These are phyloP conservation scores for Penstemon eatonii DNA, from an alignment of 257 asterid species.

Conservation along the genomic window DNA sequence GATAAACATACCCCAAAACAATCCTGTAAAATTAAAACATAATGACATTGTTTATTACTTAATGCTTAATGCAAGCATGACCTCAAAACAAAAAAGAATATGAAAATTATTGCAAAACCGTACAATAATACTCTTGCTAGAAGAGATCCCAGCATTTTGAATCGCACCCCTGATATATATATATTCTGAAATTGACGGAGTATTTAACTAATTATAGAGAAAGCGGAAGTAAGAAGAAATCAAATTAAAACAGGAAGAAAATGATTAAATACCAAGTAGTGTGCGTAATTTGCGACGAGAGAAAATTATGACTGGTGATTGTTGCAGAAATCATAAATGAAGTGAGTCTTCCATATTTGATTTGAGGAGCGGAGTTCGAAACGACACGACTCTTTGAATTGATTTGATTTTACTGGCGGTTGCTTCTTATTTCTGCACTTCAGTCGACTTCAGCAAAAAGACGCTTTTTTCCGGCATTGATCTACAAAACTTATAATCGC, in stretches of 20 bases:
- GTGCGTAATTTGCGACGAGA: no score
- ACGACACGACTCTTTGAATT: not conserved
- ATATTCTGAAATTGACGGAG: no score
- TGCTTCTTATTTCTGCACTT: no score
- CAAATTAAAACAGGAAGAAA: no score
- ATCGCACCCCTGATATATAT: not conserved
- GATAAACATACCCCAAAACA: constrained; percentile 54
- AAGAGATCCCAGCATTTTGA: constrained; percentile 57
- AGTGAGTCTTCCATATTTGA: not conserved
- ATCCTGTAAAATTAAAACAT: constrained; percentile 34
- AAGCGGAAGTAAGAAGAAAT: no score
- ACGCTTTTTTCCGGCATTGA: no score
- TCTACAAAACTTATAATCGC: no score
- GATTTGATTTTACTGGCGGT: no score
- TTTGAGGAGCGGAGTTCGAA: not conserved
- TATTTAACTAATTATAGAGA: no score
- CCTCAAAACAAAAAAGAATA: not conserved
- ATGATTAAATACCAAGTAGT: no score
- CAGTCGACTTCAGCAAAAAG: no score
- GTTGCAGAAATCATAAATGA: not conserved
- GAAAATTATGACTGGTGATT: no score
- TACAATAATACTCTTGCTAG: constrained; percentile 51
- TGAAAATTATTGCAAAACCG: constrained; percentile 1
- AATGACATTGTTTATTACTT: not conserved
- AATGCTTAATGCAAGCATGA: not conserved